Evolutionary conservation across 352 stramenopile species (phyloP), one percentile per base, ranked within the genome.

Genomic region (Globisporangium solare): DNA sequence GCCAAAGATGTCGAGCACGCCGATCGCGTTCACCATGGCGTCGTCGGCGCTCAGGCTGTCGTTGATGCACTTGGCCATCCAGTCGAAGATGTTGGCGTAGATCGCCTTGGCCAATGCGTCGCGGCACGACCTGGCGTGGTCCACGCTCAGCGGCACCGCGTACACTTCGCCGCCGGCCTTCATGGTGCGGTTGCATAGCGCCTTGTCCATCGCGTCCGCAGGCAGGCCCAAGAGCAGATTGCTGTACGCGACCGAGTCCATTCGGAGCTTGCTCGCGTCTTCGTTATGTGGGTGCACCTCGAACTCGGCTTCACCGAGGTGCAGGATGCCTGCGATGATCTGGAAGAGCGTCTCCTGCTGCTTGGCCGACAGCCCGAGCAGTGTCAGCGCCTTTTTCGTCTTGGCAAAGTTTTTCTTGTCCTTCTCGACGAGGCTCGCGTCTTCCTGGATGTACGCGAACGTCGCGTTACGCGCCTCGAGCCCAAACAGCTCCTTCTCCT

Each of bases 31-130:
- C 12, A 59, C 22, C 50, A 63, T 69, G 22, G 67, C 47, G n/a
- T 37, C 41, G 8, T 75, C 66, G 1, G 66, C 69, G 22, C 63
- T 57, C 12, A 88, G 56, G 53, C 79, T 94, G 20, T 70, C 71
- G 64, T 97, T 97, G 67, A 97, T 93, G 41, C 71, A 67, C 59
- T 79, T 74, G 37, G 99, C 94, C 41, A 99, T 76, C 94, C 94
- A 98, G 54, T 98, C 71, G 68, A 99, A 99, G n/a, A 98, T 62
- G 55, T 84, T 90, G 1, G 89, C 90, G 70, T 99, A 99, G 21
- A 98, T 82, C 37, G 95, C 78, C 70, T 98, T 98, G 12, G 94
- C 92, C 22, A 99, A 78, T 2, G 93, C 92, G 64, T 98, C 92
- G 22, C 92, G 73, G 39, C 88, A 88, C 45, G 92, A 92, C 8